These are phyloP conservation scores for Aspergillaceae sp. DNA, from an alignment of 2,329 filamentous ascomycete genomes.

Conservation along the genomic window DNA sequence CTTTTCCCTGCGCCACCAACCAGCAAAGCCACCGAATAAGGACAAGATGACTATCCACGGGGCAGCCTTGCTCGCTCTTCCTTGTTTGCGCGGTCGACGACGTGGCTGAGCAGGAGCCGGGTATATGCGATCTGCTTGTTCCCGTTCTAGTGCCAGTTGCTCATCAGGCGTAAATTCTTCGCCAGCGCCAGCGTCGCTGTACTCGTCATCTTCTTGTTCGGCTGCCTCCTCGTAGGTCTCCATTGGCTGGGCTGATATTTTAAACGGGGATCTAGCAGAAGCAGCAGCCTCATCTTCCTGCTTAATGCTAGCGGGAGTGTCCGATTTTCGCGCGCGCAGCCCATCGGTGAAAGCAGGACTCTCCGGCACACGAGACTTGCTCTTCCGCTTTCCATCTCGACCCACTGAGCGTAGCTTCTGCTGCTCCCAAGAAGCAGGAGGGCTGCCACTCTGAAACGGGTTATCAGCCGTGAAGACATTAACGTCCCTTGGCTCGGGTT, in stretches of 20 bases:
- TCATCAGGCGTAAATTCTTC: conserved; percentile 95
- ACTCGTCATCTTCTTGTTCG: conserved; percentile 44
- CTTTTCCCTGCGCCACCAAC: conserved; percentile 91
- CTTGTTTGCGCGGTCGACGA: conserved; percentile 27
- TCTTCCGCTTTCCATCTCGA: conserved; percentile 43
- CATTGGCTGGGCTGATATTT: conserved; percentile 40
- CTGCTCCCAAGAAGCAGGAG: conserved; percentile 49
- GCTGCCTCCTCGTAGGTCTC: conserved; percentile 31
- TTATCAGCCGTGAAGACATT: conserved; percentile 82
- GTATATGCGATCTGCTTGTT: conserved; percentile 47
- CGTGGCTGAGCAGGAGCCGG: conserved; percentile 12
- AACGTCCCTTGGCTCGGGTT: conserved; percentile 41
- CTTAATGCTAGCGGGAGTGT: conserved; percentile 29
- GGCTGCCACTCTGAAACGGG: conserved; percentile 81
- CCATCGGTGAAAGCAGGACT: conserved; percentile 18
- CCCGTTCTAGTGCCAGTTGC: conserved; percentile 67
- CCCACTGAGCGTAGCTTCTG: conserved; percentile 26
- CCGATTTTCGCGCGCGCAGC: conserved; percentile 24
- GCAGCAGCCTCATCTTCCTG: conserved; percentile 47
- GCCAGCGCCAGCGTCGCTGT: conserved; percentile 52
- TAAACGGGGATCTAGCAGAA: conserved; percentile 51
- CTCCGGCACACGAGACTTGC: conserved; percentile 36
- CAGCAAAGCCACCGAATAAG: conserved; percentile 61
- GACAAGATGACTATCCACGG: conserved; percentile 63
- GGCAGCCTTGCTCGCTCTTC: conserved; percentile 50